Evolutionary conservation across 306 rosid species (phyloP).

Genomic region (Vigna reflexopilosa): DNA sequence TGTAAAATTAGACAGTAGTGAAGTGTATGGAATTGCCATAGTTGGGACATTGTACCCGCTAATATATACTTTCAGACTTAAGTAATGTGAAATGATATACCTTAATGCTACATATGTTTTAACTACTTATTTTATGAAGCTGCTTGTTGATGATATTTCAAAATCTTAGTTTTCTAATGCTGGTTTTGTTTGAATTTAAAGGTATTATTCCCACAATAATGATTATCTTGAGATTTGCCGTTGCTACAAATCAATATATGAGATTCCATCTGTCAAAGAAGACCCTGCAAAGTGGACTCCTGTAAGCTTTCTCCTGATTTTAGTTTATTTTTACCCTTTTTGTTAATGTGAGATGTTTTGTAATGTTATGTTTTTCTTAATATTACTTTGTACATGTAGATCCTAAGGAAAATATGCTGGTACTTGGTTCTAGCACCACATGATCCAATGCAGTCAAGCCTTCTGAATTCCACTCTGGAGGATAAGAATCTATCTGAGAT

Average conservation of each 20-base stretch:
- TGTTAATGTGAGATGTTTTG: background rate
- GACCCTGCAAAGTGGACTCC: conserved; percentile 73
- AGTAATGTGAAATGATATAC: background rate
- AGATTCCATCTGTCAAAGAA: conserved; percentile 83
- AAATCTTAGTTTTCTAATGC: conserved; percentile 21
- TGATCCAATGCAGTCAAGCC: conserved; percentile 95
- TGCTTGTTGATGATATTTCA: conserved; percentile 5
- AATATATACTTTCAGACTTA: background rate
- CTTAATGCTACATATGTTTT: conserved; percentile 1
- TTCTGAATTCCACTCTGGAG: conserved; percentile 87
- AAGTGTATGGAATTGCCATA: background rate
- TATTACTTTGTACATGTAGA: conserved; percentile 46
- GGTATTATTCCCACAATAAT: conserved; percentile 78
- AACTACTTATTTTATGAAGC: background rate
- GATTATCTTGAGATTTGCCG: conserved; percentile 95
- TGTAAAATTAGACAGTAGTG: background rate
- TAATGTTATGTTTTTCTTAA: conserved; percentile 29
- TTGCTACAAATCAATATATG: conserved; percentile 85
- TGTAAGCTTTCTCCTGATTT: conserved; percentile 48
- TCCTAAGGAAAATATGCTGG: conserved; percentile 92
- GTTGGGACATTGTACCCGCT: background rate
- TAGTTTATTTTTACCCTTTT: background rate
- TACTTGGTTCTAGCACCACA: conserved; percentile 83
- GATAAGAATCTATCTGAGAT: conserved; percentile 88
- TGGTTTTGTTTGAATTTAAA: conserved; percentile 40